Evolutionary conservation across 2,329 filamentous ascomycete species (phyloP).

Genomic region (Aspergillus jensenii): DNA sequence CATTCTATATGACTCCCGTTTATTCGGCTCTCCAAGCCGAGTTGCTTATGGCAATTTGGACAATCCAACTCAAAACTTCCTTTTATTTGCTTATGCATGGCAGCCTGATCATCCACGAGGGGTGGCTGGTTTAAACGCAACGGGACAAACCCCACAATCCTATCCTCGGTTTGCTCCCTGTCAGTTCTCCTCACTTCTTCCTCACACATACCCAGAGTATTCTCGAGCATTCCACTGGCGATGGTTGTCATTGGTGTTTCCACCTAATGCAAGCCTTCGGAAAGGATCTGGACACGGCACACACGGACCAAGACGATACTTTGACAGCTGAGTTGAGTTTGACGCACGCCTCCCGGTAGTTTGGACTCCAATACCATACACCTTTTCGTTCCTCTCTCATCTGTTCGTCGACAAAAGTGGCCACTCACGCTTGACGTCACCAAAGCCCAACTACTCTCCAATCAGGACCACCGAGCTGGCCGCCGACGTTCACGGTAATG

Average conservation of each 20-base stretch:
- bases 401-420: background rate
- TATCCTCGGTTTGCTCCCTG: background rate
- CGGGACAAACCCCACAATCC: constrained; percentile 5
- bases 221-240: background rate
- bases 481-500: no score
- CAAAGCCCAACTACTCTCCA: background rate
- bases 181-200: background rate
- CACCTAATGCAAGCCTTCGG: constrained; percentile 5
- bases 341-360: background rate
- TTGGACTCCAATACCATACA: background rate
- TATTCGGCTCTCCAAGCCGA: background rate
- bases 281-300: constrained; percentile 5
- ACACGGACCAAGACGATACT: background rate
- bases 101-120: constrained; percentile 20
- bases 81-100: constrained; percentile 15
- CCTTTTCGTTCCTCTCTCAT: background rate
- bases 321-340: background rate
- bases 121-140: constrained; percentile 19
- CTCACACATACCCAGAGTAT: background rate
- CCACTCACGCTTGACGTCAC: background rate
- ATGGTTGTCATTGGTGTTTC: background rate
- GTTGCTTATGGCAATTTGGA: background rate
- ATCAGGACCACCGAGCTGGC: background rate
- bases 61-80: background rate
- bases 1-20: background rate